Percentiles rank a stretch among this genome's conserved stretches.
Conservation (phyloP, 352 stramenopile genomes). For the Phytophthora idaei region DNA sequence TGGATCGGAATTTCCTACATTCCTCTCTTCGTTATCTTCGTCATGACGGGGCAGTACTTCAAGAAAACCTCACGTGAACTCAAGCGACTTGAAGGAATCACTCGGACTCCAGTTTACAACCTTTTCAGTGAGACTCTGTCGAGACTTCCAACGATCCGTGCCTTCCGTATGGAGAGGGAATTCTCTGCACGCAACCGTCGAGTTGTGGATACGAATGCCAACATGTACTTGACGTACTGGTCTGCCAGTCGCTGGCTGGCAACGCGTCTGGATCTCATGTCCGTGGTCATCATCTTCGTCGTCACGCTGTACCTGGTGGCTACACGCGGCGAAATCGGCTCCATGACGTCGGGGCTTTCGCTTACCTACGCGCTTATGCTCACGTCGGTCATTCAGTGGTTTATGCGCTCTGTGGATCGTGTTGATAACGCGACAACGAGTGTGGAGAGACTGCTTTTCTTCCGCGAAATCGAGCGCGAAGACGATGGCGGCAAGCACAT, state of each 20-base stretch:
- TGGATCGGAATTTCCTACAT: constrained; percentile 58
- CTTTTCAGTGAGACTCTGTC: constrained; percentile 92
- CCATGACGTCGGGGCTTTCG: constrained; percentile 38
- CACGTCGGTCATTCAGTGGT: constrained; percentile 50
- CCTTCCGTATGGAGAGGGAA: constrained; percentile 48
- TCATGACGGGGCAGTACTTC: constrained; percentile 82
- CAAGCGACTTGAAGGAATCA: constrained; percentile 92
- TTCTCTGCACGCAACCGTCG: constrained; percentile 47
- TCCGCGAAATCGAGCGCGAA: constrained; percentile 29
- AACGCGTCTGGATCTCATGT: constrained; percentile 87
- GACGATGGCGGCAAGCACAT: constrained; percentile 3
- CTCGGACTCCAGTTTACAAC: constrained; percentile 89
- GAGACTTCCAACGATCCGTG: constrained; percentile 91
- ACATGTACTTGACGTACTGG: constrained; percentile 58
- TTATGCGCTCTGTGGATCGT: constrained; percentile 31
- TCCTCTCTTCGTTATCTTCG: constrained; percentile 62
- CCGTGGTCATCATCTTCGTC: constrained; percentile 85
- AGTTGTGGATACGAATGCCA: constrained; percentile 50
- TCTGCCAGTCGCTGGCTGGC: constrained; percentile 91
- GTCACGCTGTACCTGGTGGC: constrained; percentile 89
- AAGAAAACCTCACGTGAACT: constrained; percentile 82
- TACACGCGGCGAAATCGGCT: constrained; percentile 35
- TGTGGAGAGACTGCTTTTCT: constrained; percentile 48
- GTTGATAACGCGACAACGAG: constrained; percentile 49
- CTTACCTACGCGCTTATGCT: constrained; percentile 54